Conservation (phyloP, 2,329 filamentous ascomycete species). For the Alternaria brassicae region DNA sequence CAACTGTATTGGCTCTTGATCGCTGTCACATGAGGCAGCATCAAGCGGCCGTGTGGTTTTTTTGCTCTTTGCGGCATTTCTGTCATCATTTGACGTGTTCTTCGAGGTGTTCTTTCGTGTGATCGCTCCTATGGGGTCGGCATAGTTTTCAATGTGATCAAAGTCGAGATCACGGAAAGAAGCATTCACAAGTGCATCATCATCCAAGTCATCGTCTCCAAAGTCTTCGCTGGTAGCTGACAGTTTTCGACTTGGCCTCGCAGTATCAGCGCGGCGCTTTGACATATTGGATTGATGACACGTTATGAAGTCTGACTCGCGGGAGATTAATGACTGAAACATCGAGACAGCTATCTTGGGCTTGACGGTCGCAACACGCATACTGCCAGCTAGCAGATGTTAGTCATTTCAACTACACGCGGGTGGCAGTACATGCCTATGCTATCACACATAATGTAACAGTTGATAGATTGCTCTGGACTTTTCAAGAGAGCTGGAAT, state of each 20-base stretch:
- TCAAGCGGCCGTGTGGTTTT: not conserved
- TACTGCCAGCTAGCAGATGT: slow-evolving; percentile 60
- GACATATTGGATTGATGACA: slow-evolving; percentile 40
- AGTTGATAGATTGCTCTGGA: slow-evolving; percentile 66
- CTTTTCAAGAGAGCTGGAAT: slow-evolving; percentile 65
- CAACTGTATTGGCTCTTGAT: slow-evolving; percentile 60
- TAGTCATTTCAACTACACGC: not conserved
- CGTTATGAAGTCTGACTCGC: slow-evolving; percentile 23
- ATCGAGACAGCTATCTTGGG: slow-evolving; percentile 56
- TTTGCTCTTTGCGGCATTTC: slow-evolving; percentile 1
- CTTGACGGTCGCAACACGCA: slow-evolving; percentile 60
- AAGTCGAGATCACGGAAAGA: slow-evolving; percentile 53
- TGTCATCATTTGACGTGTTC: slow-evolving; percentile 20
- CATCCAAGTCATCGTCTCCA: slow-evolving; percentile 61
- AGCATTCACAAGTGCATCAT: slow-evolving; percentile 59
- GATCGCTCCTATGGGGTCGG: slow-evolving; percentile 34
- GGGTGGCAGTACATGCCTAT: slow-evolving; percentile 62
- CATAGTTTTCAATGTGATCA: slow-evolving; percentile 61
- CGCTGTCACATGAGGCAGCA: slow-evolving; percentile 14
- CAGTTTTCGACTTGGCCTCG: slow-evolving; percentile 9
- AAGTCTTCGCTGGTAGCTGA: slow-evolving; percentile 56
- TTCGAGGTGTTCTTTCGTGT: slow-evolving; percentile 31
- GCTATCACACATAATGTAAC: slow-evolving; percentile 82
- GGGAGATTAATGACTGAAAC: slow-evolving; percentile 49
- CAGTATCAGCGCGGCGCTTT: slow-evolving; percentile 34